Evolutionary conservation across 192 early-diverging fungal genomes (phyloP), one percentile per base, ranked within the genome.

Genomic region (Gryganskiella cystojenkinii): DNA sequence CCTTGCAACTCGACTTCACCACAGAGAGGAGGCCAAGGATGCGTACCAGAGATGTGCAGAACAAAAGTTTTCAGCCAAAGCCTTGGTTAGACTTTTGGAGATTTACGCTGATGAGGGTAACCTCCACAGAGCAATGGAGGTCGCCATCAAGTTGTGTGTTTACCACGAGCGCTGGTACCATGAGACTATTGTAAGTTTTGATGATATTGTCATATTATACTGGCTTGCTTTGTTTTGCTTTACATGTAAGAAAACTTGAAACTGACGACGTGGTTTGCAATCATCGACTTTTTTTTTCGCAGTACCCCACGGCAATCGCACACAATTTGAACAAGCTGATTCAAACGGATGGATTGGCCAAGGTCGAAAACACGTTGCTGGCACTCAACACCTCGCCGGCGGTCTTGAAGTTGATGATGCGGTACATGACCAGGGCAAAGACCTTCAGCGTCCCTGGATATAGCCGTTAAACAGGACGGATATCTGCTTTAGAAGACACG

Each of bases 251-350:
- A 28, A 47, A 13, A n/a, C 20, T 24, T n/a, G n/a, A 35, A 57
- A 19, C 19, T 46, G 13, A 17, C 4, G n/a, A 17, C 17, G n/a
- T n/a, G n/a, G n/a, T n/a, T n/a, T n/a, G n/a, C n/a, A n/a, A n/a
- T n/a, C n/a, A n/a, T 35, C 20, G 20, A 14, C 30, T 19, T 28
- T 17, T 50, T 30, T 1, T 0, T 43, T 42, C 24, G 7, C 61
- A 93, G 91, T 99, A 94, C 73, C 98, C 98, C 25, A 94, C 92
- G 22, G 90, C 92, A 7, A 89, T 99, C 25, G 89, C 92, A n/a
- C 80, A 87, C 55, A 90, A 89, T 52, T 63, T 99, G 34, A 94
- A 97, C 83, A 93, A 87, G 67, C 82, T 99, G 17, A 94, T 99
- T 59, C 81, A 88, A 49, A 85, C 80, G 45, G 94, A 98, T 67